These are phyloP conservation scores for Curvularia verruculosa DNA, from an alignment of 2,329 filamentous ascomycete genomes.

Conservation along the genomic window DNA sequence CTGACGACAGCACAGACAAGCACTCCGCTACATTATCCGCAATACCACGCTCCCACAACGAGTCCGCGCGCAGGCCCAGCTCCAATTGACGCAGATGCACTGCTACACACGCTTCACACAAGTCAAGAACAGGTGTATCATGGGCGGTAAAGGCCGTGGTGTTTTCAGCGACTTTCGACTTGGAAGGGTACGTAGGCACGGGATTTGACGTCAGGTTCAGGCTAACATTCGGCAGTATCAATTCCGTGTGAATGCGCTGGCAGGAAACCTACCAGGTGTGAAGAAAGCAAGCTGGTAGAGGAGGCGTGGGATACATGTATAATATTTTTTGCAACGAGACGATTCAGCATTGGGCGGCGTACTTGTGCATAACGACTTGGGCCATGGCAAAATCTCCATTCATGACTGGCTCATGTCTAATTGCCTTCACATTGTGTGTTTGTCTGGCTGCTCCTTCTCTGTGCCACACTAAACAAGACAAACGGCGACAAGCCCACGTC, in stretches of 20 bases:
- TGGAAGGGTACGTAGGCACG: conserved; percentile 70
- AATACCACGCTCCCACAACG: conserved; percentile 85
- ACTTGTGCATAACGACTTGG: conserved; percentile 19
- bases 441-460: conserved; percentile 8
- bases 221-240: conserved; percentile 70
- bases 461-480: conserved; percentile 20
- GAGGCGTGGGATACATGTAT: conserved; percentile 14
- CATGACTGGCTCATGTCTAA: background rate
- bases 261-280: conserved; percentile 86
- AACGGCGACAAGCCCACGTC: conserved; percentile 10
- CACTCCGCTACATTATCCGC: conserved; percentile 78
- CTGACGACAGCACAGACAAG: conserved; percentile 68
- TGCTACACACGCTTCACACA: conserved; percentile 92
- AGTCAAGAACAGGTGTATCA: conserved; percentile 90
- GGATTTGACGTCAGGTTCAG: background rate
- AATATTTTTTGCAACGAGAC: conserved; percentile 17
- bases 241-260: conserved; percentile 88
- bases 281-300: conserved; percentile 93
- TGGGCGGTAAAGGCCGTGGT: conserved; percentile 88
- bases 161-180: conserved; percentile 93
- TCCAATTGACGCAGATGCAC: conserved; percentile 94
- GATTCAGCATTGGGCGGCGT: conserved; percentile 41
- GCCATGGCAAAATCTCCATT: conserved; percentile 16
- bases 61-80: conserved; percentile 86
- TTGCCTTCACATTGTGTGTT: background rate